These are phyloP conservation scores for Monosporascus ibericus DNA, from an alignment of 2,329 filamentous ascomycete genomes.

Conservation along the genomic window DNA sequence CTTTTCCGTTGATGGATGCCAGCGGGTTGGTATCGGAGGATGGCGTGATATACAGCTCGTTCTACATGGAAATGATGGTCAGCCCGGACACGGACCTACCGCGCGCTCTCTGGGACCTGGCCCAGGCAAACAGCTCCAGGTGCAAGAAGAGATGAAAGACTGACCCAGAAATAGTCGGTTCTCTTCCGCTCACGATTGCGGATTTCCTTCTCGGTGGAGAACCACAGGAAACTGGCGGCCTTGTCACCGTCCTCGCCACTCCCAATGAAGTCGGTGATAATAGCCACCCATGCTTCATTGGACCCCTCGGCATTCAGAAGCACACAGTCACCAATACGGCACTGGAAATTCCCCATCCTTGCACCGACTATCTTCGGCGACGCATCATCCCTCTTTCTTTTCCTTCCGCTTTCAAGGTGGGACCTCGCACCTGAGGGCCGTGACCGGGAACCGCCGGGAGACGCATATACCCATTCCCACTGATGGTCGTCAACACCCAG, in stretches of 20 bases:
- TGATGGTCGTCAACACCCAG: slow-evolving; percentile 64
- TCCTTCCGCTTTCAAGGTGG: slow-evolving; percentile 17
- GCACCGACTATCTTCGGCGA: slow-evolving; percentile 66
- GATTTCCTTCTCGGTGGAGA: slow-evolving; percentile 85
- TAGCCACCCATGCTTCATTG: slow-evolving; percentile 86
- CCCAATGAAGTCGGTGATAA: slow-evolving; percentile 77
- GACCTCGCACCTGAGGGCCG: neutral
- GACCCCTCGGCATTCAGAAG: slow-evolving; percentile 81
- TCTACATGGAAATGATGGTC: slow-evolving; percentile 38
- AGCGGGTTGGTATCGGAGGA: slow-evolving; percentile 84
- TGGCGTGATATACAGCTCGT: slow-evolving; percentile 87
- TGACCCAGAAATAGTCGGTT: slow-evolving; percentile 66
- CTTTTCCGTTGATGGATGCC: slow-evolving; percentile 84
- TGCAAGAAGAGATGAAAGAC: slow-evolving; percentile 9
- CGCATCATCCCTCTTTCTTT: slow-evolving; percentile 29
- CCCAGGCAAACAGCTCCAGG: too few species aligned
- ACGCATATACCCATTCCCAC: slow-evolving; percentile 75
- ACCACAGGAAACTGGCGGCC: slow-evolving; percentile 91
- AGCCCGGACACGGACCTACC: neutral
- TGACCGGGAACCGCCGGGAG: slow-evolving; percentile 1
- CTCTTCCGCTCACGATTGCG: slow-evolving; percentile 77
- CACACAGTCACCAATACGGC: slow-evolving; percentile 74
- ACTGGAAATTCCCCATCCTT: slow-evolving; percentile 74
- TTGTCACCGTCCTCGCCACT: slow-evolving; percentile 69
- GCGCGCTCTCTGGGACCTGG: neutral